A percentile compares a stretch with the other conserved stretches of the same genome.
phyloP scores from a whole-genome alignment of 1,139 yeast species.

The Kodamaea sp. region DNA sequence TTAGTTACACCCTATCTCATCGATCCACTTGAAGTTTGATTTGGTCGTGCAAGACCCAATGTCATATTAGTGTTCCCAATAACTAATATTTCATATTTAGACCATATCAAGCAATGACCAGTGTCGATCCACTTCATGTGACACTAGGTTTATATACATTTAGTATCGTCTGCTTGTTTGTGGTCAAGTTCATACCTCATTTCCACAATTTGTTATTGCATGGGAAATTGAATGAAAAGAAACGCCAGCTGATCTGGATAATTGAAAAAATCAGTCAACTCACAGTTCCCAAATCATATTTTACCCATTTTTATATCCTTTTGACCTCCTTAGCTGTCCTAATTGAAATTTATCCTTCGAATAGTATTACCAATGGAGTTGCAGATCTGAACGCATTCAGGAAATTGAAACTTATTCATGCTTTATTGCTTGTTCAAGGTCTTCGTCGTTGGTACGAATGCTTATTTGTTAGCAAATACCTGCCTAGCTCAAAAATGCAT shows the following conservation, averaged over 20 bases:
- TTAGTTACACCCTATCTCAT: too few relatives aligned
- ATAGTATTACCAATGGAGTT: not conserved
- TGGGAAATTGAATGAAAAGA: slow-evolving; percentile 9
- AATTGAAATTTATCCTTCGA: slow-evolving; percentile 1
- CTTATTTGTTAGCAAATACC: slow-evolving; percentile 44
- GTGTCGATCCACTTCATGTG: not conserved
- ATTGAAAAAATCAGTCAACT: slow-evolving; percentile 9
- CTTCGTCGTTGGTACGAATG: slow-evolving; percentile 66
- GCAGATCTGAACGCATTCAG: not conserved
- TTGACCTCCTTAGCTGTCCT: slow-evolving; percentile 18
- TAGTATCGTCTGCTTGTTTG: slow-evolving; percentile 6
- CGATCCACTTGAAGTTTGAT: too few relatives aligned
- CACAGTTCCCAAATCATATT: slow-evolving; percentile 50
- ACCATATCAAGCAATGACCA: too few relatives aligned
- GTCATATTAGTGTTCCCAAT: too few relatives aligned
- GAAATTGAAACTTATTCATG: slow-evolving; percentile 13
- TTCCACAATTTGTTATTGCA: slow-evolving; percentile 13
- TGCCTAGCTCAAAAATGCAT: slow-evolving; percentile 58
- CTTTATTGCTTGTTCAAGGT: slow-evolving; percentile 48
- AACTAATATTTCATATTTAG: too few relatives aligned
- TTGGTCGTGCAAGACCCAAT: too few relatives aligned
- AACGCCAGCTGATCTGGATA: not conserved
- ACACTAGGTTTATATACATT: slow-evolving; percentile 4
- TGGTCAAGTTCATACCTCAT: slow-evolving; percentile 9
- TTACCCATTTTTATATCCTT: slow-evolving; percentile 45